These are phyloP conservation scores for Madurella mycetomatis DNA, from an alignment of 2,329 filamentous ascomycete species.

Conservation along the genomic window DNA sequence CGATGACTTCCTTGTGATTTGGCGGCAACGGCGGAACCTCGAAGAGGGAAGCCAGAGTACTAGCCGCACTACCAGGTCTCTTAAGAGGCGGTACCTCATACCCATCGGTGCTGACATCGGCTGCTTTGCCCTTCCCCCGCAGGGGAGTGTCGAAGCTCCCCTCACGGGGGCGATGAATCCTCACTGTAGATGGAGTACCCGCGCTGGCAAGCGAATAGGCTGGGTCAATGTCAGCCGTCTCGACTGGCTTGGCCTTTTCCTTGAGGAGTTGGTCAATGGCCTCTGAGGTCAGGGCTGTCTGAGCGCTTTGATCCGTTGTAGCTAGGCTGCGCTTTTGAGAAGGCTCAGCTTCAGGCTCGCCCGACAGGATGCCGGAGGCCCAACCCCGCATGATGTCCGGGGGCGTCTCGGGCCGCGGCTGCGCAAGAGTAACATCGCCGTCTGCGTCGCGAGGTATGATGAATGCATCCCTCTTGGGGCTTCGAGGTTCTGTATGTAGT, in stretches of 20 bases:
- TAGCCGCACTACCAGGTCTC: constrained; percentile 70
- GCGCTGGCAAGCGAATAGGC: constrained; percentile 33
- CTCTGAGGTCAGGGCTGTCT: constrained; percentile 78
- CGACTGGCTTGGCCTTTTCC: constrained; percentile 39
- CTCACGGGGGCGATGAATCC: constrained; percentile 41
- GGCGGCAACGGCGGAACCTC: constrained; percentile 67
- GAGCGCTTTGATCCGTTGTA: constrained; percentile 68
- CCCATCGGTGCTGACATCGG: constrained; percentile 34
- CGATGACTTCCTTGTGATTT: constrained; percentile 81
- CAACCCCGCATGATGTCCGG: constrained; percentile 37
- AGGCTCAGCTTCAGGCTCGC: constrained; percentile 45
- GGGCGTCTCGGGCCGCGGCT: background rate
- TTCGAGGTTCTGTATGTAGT: constrained; percentile 45
- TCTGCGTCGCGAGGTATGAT: constrained; percentile 48
- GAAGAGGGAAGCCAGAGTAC: constrained; percentile 44
- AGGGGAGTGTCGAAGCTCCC: constrained; percentile 41
- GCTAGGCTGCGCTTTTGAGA: constrained; percentile 37
- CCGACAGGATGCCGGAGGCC: constrained; percentile 54
- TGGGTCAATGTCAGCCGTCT: constrained; percentile 31
- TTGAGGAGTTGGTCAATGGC: constrained; percentile 74
- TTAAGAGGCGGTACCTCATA: constrained; percentile 33
- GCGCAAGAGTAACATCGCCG: background rate
- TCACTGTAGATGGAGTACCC: constrained; percentile 35
- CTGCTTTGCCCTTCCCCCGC: constrained; percentile 35
- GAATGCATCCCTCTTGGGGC: constrained; percentile 52